These are phyloP conservation scores for Chenopodium suecicum DNA, from an alignment of 148 eudicot species.

Conservation along the genomic window DNA sequence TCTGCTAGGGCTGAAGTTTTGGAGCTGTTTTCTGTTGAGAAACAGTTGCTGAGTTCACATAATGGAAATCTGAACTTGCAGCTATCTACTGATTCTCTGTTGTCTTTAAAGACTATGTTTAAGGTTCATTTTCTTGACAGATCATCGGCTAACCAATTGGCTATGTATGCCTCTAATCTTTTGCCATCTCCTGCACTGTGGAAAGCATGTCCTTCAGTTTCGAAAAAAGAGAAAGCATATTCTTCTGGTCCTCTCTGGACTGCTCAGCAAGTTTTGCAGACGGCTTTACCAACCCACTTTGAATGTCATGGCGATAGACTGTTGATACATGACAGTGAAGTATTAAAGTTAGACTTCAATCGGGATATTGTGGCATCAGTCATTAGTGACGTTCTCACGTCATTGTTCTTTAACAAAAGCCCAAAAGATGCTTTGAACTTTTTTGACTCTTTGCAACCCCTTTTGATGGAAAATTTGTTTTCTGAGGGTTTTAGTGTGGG, in stretches of 20 bases:
- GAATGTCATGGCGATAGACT: constrained; percentile 61
- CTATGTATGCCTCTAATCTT: constrained; percentile 51
- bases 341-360: constrained; percentile 52
- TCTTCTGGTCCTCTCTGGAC: constrained; percentile 66
- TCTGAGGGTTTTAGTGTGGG: constrained; percentile 79
- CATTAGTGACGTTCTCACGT: constrained; percentile 60
- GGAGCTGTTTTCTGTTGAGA: constrained; percentile 94
- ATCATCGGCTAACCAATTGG: constrained; percentile 72
- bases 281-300: constrained; percentile 58
- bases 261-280: constrained; percentile 66
- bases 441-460: constrained; percentile 70
- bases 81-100: constrained; percentile 67
- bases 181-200: constrained; percentile 58
- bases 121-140: constrained; percentile 45
- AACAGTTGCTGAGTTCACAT: constrained; percentile 88
- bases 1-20: constrained; percentile 88
- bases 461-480: constrained; percentile 75
- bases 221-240: constrained; percentile 25
- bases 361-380: constrained; percentile 56
- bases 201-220: constrained; percentile 29
- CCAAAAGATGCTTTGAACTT: constrained; percentile 65
- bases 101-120: constrained; percentile 69
- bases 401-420: constrained; percentile 66
- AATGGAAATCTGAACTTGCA: constrained; percentile 89
- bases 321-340: constrained; percentile 48